phyloP scores from a whole-genome alignment of 1,284 basidiomycete genomes.

The Calocybe gambosa region DNA sequence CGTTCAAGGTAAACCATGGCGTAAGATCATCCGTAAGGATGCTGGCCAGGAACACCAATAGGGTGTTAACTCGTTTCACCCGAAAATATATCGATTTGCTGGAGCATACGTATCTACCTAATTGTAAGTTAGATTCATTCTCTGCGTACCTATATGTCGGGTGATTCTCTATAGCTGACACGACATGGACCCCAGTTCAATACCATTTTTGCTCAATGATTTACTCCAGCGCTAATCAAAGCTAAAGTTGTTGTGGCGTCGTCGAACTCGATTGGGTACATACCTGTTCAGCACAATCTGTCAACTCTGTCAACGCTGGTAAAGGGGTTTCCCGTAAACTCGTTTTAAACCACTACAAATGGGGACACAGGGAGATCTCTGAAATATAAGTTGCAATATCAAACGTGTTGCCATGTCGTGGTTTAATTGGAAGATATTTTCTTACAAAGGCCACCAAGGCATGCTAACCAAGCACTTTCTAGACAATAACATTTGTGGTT shows the following conservation, averaged over 20 bases:
- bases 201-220: background rate
- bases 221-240: background rate
- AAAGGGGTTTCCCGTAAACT: background rate
- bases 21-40: constrained; percentile 32
- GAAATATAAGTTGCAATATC: background rate
- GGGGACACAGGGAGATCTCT: background rate
- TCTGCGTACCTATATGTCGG: too few species aligned
- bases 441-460: too few species aligned
- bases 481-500: too few species aligned
- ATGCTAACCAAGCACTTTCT: too few species aligned
- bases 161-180: too few species aligned
- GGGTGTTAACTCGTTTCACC: background rate
- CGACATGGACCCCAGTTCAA: too few species aligned
- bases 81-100: background rate
- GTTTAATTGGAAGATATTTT: too few species aligned
- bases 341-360: background rate
- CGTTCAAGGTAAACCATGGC: constrained; percentile 48
- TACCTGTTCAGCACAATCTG: background rate
- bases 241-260: background rate
- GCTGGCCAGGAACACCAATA: background rate
- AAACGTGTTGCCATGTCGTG: background rate
- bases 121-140: too few species aligned
- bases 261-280: background rate
- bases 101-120: too few species aligned
- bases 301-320: too few species aligned